phyloP scores from a whole-genome alignment of 2,329 filamentous ascomycete species.

The Stagonosporopsis rhizophila region DNA sequence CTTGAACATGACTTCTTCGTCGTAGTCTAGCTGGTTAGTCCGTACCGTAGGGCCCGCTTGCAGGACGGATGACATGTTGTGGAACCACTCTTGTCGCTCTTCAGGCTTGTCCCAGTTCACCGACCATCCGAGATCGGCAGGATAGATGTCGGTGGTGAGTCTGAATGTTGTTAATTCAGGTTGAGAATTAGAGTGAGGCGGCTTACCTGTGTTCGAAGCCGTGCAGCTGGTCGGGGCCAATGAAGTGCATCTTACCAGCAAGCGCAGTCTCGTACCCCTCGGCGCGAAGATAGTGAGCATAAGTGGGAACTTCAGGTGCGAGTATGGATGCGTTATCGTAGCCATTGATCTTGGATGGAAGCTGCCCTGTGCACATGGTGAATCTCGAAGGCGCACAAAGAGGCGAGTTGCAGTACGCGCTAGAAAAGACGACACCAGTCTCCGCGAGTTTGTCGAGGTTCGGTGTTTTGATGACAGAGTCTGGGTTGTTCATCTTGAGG shows the following conservation, averaged over 20 bases:
- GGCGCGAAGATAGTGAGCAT: conserved; percentile 86
- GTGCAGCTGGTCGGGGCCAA: conserved; percentile 87
- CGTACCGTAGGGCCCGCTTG: conserved; percentile 88
- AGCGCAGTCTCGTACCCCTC: conserved; percentile 89
- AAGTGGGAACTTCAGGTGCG: conserved; percentile 83
- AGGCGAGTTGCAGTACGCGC: conserved; percentile 91
- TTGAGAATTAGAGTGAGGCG: not conserved
- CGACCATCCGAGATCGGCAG: conserved; percentile 91
- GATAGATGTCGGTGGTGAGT: conserved; percentile 94
- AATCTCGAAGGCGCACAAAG: conserved; percentile 92
- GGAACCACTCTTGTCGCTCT: conserved; percentile 85
- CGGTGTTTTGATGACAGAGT: conserved; percentile 90
- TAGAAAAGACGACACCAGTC: conserved; percentile 87
- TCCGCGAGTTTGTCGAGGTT: conserved; percentile 84
- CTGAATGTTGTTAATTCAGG: conserved; percentile 50
- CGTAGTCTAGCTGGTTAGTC: conserved; percentile 94
- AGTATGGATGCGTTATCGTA: conserved; percentile 92
- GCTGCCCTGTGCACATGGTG: conserved; percentile 90
- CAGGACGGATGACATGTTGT: conserved; percentile 92
- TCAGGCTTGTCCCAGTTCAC: conserved; percentile 94
- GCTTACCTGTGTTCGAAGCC: conserved; percentile 76
- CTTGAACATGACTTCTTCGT: conserved; percentile 94
- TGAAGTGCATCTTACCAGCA: conserved; percentile 97
- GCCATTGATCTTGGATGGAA: conserved; percentile 89
- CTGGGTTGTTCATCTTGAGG: conserved; percentile 88